A percentile compares a stretch with the other conserved stretches of the same genome.
Conservation (phyloP, 2,329 filamentous ascomycete genomes). For the Colletotrichum aenigma region DNA sequence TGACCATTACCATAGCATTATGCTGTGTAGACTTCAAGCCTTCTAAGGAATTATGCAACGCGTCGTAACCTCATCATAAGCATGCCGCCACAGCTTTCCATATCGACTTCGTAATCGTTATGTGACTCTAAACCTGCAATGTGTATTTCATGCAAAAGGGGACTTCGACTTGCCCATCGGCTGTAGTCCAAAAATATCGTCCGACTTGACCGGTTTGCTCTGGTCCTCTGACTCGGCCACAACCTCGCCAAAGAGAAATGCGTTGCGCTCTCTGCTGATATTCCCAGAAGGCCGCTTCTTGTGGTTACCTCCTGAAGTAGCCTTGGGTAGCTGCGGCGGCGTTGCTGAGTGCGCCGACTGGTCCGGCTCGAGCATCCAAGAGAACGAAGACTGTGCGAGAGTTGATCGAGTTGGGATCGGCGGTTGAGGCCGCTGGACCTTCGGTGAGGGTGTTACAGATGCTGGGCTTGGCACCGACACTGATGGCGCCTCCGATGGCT, state of each 20-base stretch:
- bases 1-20: not conserved
- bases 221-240: constrained; percentile 38
- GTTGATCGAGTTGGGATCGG: constrained; percentile 67
- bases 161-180: constrained; percentile 37
- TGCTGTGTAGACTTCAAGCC: not conserved
- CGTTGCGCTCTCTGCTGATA: constrained; percentile 57
- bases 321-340: constrained; percentile 26
- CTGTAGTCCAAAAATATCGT: constrained; percentile 62
- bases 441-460: not conserved
- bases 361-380: constrained; percentile 76
- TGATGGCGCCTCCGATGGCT: not conserved
- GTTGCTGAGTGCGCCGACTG: constrained; percentile 37
- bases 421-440: constrained; percentile 23
- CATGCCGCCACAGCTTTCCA: not conserved
- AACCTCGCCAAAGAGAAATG: constrained; percentile 64
- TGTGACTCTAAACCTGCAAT: not conserved
- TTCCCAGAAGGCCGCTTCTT: constrained; percentile 47
- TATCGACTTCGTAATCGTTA: not conserved
- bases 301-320: constrained; percentile 28
- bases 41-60: not conserved
- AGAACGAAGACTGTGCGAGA: constrained; percentile 76
- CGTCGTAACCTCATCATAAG: not conserved
- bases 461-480: not conserved
- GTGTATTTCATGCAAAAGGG: not conserved
- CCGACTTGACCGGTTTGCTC: constrained; percentile 38